Percentiles rank a stretch among this genome's conserved stretches.
Conservation (phyloP, 2,329 filamentous ascomycete species). For the Pseudogymnoascus sp. region DNA sequence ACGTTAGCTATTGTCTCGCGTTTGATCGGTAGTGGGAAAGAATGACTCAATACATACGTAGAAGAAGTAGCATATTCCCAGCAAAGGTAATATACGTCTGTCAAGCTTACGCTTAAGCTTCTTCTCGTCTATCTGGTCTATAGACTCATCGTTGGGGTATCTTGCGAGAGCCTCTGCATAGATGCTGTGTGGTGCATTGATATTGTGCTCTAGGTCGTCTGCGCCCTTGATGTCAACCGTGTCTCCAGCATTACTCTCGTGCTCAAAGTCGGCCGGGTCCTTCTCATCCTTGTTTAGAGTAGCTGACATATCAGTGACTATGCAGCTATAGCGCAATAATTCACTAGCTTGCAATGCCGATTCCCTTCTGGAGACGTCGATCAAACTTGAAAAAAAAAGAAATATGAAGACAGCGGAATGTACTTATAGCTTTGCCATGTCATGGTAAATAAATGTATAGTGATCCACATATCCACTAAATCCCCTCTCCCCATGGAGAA, state of each 20-base stretch:
- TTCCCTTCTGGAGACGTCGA: background rate
- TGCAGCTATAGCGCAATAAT: background rate
- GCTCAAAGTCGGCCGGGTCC: background rate
- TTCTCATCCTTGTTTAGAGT: background rate
- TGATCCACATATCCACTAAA: background rate
- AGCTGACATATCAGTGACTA: background rate
- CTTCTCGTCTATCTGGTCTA: slow-evolving; percentile 29
- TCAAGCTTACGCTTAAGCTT: slow-evolving; percentile 32
- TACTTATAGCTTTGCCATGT: background rate
- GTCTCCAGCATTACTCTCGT: background rate
- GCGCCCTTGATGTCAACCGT: background rate
- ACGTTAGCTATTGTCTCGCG: background rate
- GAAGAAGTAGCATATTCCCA: slow-evolving; percentile 31
- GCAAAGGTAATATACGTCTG: slow-evolving; percentile 29
- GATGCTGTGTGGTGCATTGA: background rate
- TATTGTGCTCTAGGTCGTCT: background rate
- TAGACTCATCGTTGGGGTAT: slow-evolving; percentile 25
- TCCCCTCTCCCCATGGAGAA: background rate
- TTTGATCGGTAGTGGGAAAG: background rate
- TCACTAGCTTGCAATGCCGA: too few species aligned
- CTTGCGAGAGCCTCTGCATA: background rate
- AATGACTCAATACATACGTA: background rate
- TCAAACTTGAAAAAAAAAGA: background rate
- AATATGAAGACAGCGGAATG: background rate
- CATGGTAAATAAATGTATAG: background rate